phyloP scores from a whole-genome alignment of 768 basidiomycete species.

The Boletus edulis region DNA sequence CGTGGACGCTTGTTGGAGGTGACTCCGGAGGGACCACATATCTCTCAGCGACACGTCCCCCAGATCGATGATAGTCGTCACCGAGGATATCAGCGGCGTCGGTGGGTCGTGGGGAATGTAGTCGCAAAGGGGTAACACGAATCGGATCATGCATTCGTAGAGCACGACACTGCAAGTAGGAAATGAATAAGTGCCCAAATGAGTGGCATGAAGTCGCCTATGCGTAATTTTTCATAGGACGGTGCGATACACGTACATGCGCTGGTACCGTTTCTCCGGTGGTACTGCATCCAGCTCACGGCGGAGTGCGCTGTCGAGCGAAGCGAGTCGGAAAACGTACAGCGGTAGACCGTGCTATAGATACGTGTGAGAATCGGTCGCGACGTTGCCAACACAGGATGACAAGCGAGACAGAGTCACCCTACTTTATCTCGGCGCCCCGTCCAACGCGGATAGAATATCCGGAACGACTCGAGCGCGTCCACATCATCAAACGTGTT shows the following conservation, averaged over 20 bases:
- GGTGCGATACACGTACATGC: slow-evolving; percentile 53
- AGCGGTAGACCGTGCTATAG: slow-evolving; percentile 63
- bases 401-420: neutral
- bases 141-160: slow-evolving; percentile 65
- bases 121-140: slow-evolving; percentile 62
- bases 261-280: slow-evolving; percentile 55
- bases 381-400: neutral
- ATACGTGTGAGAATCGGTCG: neutral
- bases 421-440: slow-evolving; percentile 72
- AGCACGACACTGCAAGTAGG: slow-evolving; percentile 49
- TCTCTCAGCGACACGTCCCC: slow-evolving; percentile 53
- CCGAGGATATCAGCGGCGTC: slow-evolving; percentile 59
- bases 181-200: neutral
- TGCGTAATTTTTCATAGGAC: too few relatives aligned
- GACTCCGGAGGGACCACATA: slow-evolving; percentile 68
- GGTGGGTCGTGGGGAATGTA: slow-evolving; percentile 51
- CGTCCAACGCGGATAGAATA: slow-evolving; percentile 81
- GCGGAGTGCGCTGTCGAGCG: slow-evolving; percentile 48
- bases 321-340: slow-evolving; percentile 75
- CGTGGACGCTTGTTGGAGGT: slow-evolving; percentile 72
- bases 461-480: slow-evolving; percentile 58
- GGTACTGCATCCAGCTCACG: slow-evolving; percentile 59
- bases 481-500: slow-evolving; percentile 48
- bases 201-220: too few relatives aligned
- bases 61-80: slow-evolving; percentile 74